Conservation (phyloP, 306 rosid genomes). For the Acmispon strigosus region DNA sequence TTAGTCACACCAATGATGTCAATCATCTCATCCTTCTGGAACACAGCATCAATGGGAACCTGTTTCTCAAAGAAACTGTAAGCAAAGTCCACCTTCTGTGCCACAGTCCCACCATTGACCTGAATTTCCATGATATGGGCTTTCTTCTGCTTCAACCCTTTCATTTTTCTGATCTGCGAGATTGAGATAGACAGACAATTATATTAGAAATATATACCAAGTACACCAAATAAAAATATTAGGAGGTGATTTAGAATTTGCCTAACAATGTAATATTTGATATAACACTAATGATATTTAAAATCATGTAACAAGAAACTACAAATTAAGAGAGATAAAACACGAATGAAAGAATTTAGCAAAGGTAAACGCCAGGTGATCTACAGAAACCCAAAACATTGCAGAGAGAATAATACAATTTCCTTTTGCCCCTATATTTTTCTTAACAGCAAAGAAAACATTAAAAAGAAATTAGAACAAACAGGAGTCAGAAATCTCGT, state of each 20-base stretch:
- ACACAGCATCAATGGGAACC: slow-evolving; percentile 78
- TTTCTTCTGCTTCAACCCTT: slow-evolving; percentile 85
- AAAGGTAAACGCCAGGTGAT: too few relatives aligned
- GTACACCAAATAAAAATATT: too few relatives aligned
- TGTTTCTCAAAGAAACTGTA: slow-evolving; percentile 76
- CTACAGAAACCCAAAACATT: too few relatives aligned
- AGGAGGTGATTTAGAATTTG: not conserved
- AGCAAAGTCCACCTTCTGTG: slow-evolving; percentile 70
- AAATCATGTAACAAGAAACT: too few relatives aligned
- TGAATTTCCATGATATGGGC: slow-evolving; percentile 91
- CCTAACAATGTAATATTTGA: not conserved
- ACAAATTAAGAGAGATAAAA: not conserved
- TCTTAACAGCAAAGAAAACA: not conserved
- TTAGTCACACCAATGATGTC: slow-evolving; percentile 81
- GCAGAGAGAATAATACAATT: not conserved
- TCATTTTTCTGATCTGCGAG: slow-evolving; percentile 68
- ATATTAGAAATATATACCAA: not conserved
- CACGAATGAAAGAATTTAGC: not conserved
- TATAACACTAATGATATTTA: too few relatives aligned
- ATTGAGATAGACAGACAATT: not conserved
- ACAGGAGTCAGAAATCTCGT: slow-evolving; percentile 44
- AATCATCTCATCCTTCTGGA: slow-evolving; percentile 93
- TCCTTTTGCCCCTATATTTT: not conserved
- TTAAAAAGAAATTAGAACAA: not conserved
- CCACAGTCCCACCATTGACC: slow-evolving; percentile 68